Evolutionary conservation across 768 basidiomycete species (phyloP).

Genomic region (Mycena latifolia): DNA sequence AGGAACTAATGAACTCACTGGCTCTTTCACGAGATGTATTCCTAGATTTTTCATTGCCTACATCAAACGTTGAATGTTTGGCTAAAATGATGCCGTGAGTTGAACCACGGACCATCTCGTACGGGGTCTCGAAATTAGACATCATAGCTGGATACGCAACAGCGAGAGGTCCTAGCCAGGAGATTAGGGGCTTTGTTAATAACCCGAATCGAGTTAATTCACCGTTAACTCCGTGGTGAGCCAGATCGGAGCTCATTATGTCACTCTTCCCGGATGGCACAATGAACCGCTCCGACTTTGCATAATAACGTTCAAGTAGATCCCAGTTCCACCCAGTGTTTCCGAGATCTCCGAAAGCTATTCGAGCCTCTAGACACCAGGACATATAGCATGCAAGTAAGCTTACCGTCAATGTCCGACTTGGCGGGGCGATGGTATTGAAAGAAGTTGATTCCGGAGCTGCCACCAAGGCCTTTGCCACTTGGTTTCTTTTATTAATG

Average conservation of each 20-base stretch:
- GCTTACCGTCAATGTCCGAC: slow-evolving; percentile 37
- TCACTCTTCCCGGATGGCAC: neutral
- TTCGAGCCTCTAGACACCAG: neutral
- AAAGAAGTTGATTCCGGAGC: slow-evolving; percentile 37
- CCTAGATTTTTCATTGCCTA: slow-evolving; percentile 23
- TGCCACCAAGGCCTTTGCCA: slow-evolving; percentile 39
- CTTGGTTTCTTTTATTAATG: too few relatives aligned
- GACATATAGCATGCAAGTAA: neutral
- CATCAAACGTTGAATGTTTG: too few relatives aligned
- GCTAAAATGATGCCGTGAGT: too few relatives aligned
- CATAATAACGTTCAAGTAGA: slow-evolving; percentile 19
- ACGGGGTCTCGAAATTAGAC: slow-evolving; percentile 11
- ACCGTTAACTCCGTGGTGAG: slow-evolving; percentile 5
- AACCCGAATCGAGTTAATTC: too few relatives aligned
- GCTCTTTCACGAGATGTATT: neutral
- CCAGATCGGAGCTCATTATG: neutral
- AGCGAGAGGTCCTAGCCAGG: slow-evolving; percentile 6
- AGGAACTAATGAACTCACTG: neutral
- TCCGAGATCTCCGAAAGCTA: slow-evolving; percentile 19
- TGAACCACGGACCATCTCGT: too few relatives aligned
- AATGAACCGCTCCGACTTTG: slow-evolving; percentile 17
- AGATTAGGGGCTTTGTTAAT: neutral
- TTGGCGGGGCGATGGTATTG: slow-evolving; percentile 33
- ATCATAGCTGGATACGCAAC: neutral
- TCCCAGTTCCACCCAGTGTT: slow-evolving; percentile 27